Percentiles rank a stretch among this genome's conserved stretches.
These are phyloP conservation scores for Neofusicoccum sp. DNA, from an alignment of 2,329 filamentous ascomycete genomes.

Conservation along the genomic window DNA sequence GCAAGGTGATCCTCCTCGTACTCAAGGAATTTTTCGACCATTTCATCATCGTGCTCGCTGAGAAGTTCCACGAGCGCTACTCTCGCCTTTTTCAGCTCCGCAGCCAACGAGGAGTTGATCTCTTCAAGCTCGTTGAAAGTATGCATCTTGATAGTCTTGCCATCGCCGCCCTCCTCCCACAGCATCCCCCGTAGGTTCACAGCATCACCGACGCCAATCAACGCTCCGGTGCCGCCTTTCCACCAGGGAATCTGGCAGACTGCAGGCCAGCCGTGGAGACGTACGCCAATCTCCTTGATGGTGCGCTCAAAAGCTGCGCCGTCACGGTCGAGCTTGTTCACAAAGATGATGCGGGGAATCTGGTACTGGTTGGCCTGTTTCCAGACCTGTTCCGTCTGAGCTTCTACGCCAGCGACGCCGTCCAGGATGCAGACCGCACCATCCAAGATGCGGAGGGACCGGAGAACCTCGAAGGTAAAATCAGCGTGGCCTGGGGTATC, in stretches of 20 bases:
- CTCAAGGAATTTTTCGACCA: slow-evolving; percentile 82
- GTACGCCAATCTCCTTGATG: slow-evolving; percentile 77
- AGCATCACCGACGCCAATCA: slow-evolving; percentile 82
- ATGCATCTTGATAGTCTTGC: slow-evolving; percentile 59
- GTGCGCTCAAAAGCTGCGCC: slow-evolving; percentile 80
- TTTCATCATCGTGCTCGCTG: slow-evolving; percentile 81
- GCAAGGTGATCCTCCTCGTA: slow-evolving; percentile 68
- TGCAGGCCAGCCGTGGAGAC: slow-evolving; percentile 79
- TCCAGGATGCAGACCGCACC: slow-evolving; percentile 92
- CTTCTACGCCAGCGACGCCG: slow-evolving; percentile 90
- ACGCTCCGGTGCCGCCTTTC: slow-evolving; percentile 67
- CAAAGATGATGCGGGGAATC: slow-evolving; percentile 78
- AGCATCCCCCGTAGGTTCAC: slow-evolving; percentile 71
- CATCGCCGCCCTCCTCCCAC: slow-evolving; percentile 68
- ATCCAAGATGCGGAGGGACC: slow-evolving; percentile 83
- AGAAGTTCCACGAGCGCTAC: slow-evolving; percentile 76
- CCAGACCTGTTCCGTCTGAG: slow-evolving; percentile 97
- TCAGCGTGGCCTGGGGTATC: slow-evolving; percentile 97
- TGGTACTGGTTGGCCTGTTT: slow-evolving; percentile 79
- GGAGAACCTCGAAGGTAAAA: slow-evolving; percentile 93
- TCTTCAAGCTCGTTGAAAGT: slow-evolving; percentile 53
- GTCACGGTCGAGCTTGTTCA: slow-evolving; percentile 84
- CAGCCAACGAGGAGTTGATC: slow-evolving; percentile 51
- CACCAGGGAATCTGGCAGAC: slow-evolving; percentile 97
- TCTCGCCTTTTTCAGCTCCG: slow-evolving; percentile 73